Conservation (phyloP, 2,329 filamentous ascomycete species). For the Ustulina deusta region DNA sequence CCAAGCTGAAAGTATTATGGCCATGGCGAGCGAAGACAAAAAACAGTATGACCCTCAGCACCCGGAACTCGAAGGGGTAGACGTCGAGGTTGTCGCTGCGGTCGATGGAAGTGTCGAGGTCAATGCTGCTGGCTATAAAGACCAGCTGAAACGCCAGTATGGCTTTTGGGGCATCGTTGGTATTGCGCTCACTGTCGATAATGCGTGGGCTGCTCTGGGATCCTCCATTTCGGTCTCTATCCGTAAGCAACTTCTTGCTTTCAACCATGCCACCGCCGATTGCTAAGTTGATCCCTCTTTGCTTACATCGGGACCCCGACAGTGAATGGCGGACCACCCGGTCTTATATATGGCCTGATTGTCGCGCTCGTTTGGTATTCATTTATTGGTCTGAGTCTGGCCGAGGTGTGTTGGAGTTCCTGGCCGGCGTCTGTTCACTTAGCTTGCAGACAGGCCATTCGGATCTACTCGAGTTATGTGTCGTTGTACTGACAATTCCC, state of each 20-base stretch:
- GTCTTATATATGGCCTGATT: slow-evolving; percentile 58
- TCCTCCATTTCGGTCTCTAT: slow-evolving; percentile 69
- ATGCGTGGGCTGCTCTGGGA: slow-evolving; percentile 73
- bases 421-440: not conserved
- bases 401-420: slow-evolving; percentile 53
- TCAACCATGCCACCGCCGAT: slow-evolving; percentile 5
- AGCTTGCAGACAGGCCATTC: not conserved
- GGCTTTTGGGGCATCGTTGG: slow-evolving; percentile 69
- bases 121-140: slow-evolving; percentile 73
- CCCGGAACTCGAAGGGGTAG: slow-evolving; percentile 44
- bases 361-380: slow-evolving; percentile 59
- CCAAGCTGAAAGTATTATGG: not conserved
- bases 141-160: slow-evolving; percentile 73
- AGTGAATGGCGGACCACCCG: slow-evolving; percentile 59
- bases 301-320: slow-evolving; percentile 4
- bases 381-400: slow-evolving; percentile 57
- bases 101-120: slow-evolving; percentile 59
- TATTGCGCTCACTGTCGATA: slow-evolving; percentile 71
- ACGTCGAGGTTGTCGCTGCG: slow-evolving; percentile 52
- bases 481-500: slow-evolving; percentile 30
- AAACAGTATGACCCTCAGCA: slow-evolving; percentile 31
- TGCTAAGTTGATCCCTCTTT: slow-evolving; percentile 8
- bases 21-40: slow-evolving; percentile 26
- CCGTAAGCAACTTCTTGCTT: slow-evolving; percentile 49
- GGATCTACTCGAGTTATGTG: not conserved